Percentiles rank a stretch among this genome's conserved stretches.
Conservation (phyloP, 495 filamentous ascomycete species). For the Penicillium nucicola region DNA sequence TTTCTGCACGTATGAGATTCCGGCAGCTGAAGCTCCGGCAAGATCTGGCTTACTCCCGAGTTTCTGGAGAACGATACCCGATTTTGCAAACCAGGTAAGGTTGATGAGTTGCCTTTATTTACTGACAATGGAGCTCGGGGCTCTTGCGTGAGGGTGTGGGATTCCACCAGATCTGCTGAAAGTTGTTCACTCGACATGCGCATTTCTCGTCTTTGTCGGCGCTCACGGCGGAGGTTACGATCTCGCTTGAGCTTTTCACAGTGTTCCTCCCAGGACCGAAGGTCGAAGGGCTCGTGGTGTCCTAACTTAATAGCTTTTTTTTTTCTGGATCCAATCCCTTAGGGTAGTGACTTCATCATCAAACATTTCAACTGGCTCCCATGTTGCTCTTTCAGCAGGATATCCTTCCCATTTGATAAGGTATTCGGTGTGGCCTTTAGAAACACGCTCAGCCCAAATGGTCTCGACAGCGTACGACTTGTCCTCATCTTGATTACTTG, state of each 20-base stretch:
- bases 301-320: constrained; percentile 45
- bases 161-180: not conserved
- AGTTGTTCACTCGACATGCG: not conserved
- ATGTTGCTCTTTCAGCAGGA: constrained; percentile 51
- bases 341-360: constrained; percentile 40
- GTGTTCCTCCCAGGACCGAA: constrained; percentile 41
- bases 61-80: no score
- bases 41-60: no score
- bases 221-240: not conserved
- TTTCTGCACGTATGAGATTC: no score
- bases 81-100: no score
- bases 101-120: no score
- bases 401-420: constrained; percentile 67
- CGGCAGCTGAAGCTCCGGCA: no score
- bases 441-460: constrained; percentile 50
- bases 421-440: constrained; percentile 35
- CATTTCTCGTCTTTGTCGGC: not conserved
- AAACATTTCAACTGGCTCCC: constrained; percentile 61
- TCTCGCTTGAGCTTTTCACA: constrained; percentile 17
- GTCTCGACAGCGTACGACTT: constrained; percentile 39
- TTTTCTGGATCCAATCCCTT: constrained; percentile 52
- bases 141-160: not conserved
- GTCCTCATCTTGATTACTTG: constrained; percentile 33
- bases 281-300: constrained; percentile 42
- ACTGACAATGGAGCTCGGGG: no score